phyloP scores from a whole-genome alignment of 1,284 basidiomycete species.

The Fomitopsis pinicola region DNA sequence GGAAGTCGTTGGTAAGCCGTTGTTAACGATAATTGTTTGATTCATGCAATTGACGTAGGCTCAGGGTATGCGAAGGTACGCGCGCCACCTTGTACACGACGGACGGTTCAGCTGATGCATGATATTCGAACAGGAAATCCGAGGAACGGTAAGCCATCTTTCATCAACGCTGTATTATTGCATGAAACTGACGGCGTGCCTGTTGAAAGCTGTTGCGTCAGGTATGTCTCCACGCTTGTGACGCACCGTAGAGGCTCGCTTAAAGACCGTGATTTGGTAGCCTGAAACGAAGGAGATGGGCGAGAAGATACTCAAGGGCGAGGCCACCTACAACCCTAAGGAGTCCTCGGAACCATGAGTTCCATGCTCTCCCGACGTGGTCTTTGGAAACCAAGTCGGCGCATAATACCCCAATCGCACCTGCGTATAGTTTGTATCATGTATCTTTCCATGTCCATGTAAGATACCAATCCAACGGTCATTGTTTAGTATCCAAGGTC shows the following conservation, averaged over 20 bases:
- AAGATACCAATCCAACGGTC: not conserved
- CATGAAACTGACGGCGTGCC: not conserved
- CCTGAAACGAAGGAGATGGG: slow-evolving; percentile 8
- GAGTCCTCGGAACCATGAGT: not conserved
- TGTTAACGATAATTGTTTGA: not conserved
- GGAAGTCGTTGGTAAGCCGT: slow-evolving; percentile 8
- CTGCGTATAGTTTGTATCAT: not conserved
- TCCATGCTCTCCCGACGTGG: too few relatives aligned
- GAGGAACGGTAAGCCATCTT: slow-evolving; percentile 3
- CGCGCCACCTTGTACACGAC: not conserved
- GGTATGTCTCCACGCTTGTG: not conserved
- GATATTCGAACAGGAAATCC: slow-evolving; percentile 4
- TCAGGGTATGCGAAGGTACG: slow-evolving; percentile 8
- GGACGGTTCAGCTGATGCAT: not conserved
- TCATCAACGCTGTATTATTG: not conserved
- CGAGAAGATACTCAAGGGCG: slow-evolving; percentile 9
- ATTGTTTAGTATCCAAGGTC: not conserved
- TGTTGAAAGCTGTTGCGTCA: not conserved
- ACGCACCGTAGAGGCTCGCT: not conserved
- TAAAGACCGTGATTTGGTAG: not conserved
- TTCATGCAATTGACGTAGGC: not conserved
- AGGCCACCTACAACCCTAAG: slow-evolving; percentile 7
- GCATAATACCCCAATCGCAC: not conserved
- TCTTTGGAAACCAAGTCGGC: not conserved
- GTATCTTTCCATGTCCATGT: not conserved